phyloP scores from a whole-genome alignment of 176 grass and related monocot species.

The Calamus simplicifolius region DNA sequence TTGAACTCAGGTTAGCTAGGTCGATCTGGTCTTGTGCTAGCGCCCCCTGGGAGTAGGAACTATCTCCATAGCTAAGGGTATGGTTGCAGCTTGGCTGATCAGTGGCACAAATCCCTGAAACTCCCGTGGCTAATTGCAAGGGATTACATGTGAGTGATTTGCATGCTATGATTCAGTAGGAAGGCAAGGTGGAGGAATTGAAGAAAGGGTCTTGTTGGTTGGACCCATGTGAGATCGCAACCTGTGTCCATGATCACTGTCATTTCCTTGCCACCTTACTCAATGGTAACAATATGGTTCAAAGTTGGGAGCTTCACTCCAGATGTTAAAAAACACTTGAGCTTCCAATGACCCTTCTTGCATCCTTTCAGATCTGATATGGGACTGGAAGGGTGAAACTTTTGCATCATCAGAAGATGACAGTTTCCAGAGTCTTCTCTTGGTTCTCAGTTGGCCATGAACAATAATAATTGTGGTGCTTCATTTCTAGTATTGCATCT shows the following conservation, averaged over 20 bases:
- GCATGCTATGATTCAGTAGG: constrained; percentile 48
- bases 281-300: constrained; percentile 47
- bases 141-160: constrained; percentile 44
- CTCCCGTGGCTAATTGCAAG: constrained; percentile 17
- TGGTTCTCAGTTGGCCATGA: constrained; percentile 2
- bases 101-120: constrained; percentile 5
- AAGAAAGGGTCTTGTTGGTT: constrained; percentile 66
- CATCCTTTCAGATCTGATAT: constrained; percentile 11
- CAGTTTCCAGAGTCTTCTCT: not conserved
- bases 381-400: constrained; percentile 38
- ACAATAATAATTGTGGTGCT: constrained; percentile 30
- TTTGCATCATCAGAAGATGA: constrained; percentile 38
- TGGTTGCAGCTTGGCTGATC: constrained; percentile 42
- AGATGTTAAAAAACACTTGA: constrained; percentile 36
- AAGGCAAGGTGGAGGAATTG: constrained; percentile 47
- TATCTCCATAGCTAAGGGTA: constrained; percentile 60
- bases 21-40: constrained; percentile 49
- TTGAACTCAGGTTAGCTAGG: constrained; percentile 11
- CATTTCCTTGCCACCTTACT: constrained; percentile 32
- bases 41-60: constrained; percentile 51
- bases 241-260: constrained; percentile 71
- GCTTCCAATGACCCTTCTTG: constrained; percentile 7
- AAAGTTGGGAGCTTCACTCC: constrained; percentile 44
- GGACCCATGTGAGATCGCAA: constrained; percentile 79
- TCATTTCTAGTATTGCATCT: constrained; percentile 33